Conservation (phyloP, 257 asterid species). For the Nicotiana noctiflora region DNA sequence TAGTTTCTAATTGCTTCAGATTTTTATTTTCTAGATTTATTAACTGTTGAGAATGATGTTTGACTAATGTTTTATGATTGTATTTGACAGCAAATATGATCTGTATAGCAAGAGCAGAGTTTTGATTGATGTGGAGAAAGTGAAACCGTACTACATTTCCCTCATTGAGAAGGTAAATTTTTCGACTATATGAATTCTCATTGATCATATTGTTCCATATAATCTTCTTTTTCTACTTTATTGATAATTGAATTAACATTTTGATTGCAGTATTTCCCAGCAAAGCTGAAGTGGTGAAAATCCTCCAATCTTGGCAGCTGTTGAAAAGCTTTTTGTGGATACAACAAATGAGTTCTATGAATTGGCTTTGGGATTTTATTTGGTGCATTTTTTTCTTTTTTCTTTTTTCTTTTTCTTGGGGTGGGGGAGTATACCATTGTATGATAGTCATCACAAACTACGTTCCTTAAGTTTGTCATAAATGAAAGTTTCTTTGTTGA, state of each 20-base stretch:
- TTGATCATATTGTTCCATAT: neutral
- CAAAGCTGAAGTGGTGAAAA: conserved; percentile 36
- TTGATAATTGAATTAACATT: neutral
- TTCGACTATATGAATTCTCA: neutral
- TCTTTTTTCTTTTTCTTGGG: neutral
- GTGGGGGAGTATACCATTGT: neutral
- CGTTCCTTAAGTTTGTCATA: neutral
- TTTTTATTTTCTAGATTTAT: neutral
- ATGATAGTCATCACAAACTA: neutral
- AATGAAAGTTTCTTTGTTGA: neutral
- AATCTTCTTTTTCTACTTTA: neutral
- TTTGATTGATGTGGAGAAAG: conserved; percentile 30
- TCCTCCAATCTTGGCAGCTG: neutral
- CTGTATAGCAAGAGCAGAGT: conserved; percentile 34
- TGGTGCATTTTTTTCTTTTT: neutral
- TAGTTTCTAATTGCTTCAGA: neutral
- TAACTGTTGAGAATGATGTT: neutral
- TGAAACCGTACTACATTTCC: conserved; percentile 34
- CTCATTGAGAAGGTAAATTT: conserved; percentile 29
- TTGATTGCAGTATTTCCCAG: conserved; percentile 35
- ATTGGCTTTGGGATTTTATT: neutral
- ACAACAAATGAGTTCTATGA: neutral
- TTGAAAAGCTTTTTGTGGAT: neutral
- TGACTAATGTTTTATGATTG: neutral
- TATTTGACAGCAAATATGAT: conserved; percentile 30